Evolutionary conservation across 805 yeast genomes (phyloP).

Genomic region (Saccharomycopsis javanensis): DNA sequence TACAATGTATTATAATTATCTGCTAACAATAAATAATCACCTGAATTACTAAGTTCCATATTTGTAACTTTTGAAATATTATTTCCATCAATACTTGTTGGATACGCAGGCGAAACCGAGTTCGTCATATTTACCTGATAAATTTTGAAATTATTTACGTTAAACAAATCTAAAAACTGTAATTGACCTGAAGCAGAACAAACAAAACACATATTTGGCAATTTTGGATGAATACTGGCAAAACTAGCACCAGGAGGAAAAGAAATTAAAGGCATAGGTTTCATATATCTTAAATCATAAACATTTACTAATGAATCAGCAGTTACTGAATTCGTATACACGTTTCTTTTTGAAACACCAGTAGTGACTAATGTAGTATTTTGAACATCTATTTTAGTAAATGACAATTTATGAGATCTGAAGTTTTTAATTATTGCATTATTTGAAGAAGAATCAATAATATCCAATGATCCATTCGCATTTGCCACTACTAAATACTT

Average conservation of each 20-base stretch:
- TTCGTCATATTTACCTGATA: constrained; percentile 53
- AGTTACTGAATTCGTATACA: constrained; percentile 30
- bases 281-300: constrained; percentile 67
- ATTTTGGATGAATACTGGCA: constrained; percentile 76
- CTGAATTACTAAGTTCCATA: constrained; percentile 32
- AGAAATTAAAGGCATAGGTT: constrained; percentile 67
- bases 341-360: constrained; percentile 63
- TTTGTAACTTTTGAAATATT: constrained; percentile 4
- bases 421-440: constrained; percentile 41
- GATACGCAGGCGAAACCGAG: not conserved
- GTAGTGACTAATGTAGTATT: constrained; percentile 68
- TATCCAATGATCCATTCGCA: constrained; percentile 50
- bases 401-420: constrained; percentile 48
- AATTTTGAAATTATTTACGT: constrained; percentile 57
- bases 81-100: not conserved
- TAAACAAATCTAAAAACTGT: constrained; percentile 74
- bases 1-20: constrained; percentile 58
- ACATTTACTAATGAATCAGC: constrained; percentile 78
- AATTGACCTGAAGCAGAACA: constrained; percentile 73
- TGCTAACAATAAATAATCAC: constrained; percentile 64
- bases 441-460: constrained; percentile 47
- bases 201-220: constrained; percentile 66
- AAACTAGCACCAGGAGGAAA: constrained; percentile 87
- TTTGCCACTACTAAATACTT: constrained; percentile 52
- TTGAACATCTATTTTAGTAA: constrained; percentile 55